Evolutionary conservation across 2,329 filamentous ascomycete species (phyloP), one percentile per base, ranked within the genome.

Genomic region (Botryosphaeria dothidea): DNA sequence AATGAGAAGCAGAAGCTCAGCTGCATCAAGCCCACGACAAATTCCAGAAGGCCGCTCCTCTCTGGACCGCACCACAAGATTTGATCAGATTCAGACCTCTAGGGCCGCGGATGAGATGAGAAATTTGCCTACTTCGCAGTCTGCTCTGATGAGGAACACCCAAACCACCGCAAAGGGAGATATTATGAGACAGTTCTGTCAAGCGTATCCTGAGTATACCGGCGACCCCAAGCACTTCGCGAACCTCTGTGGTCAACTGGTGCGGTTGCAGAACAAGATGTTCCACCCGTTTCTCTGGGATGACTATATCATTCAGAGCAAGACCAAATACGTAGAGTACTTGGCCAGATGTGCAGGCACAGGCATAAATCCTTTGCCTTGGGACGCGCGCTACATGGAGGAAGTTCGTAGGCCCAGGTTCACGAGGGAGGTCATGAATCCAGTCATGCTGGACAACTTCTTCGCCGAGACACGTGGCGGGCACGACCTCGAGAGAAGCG

Each of bases 261-360:
- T 71, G 21, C 54, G 68, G 23, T 68, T 78, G 6, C 72, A 75
- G 17, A 73, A 75, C 27, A 73, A 70, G 41, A 75, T 75, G 72
- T 70, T 75, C 15, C 72, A 76, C 1, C 77, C 73, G 45, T 77
- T 70, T 67, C 73, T 75, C 41, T 79, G 77, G 77, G 77, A 79
- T 57, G 77, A 79, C 52, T 79, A 70, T 62, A 72, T 79, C 38
- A 72, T 78, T 27, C 71, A 76, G 17, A 71, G 74, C 63, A 66
- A 68, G 27, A 73, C 66, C 4, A 74, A 78, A n/a, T 79, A 74
- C 66, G 69, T 62, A 15, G 49, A 62, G 1, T 77, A 78, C 27
- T 25, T 64, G 11, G 54, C 38, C 8, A 25, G 52, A 7, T 75
- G 74, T 61, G 23, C 68, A 1, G 69, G 72, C 1, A 63, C 66